These are phyloP conservation scores for Epichloe glyceriae DNA, from an alignment of 2,329 filamentous ascomycete genomes.

Conservation along the genomic window DNA sequence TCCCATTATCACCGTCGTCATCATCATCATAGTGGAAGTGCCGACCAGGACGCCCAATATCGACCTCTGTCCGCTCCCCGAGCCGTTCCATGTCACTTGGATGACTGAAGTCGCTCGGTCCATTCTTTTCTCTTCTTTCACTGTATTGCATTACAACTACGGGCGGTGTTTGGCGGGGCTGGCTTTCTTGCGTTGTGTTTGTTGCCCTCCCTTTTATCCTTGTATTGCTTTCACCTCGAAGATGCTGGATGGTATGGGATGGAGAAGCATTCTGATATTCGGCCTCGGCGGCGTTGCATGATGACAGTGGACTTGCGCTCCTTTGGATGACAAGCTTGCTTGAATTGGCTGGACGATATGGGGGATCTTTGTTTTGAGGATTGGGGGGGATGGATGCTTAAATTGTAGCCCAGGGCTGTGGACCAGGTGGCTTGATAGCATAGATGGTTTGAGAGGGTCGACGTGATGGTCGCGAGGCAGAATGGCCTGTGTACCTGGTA, in stretches of 20 bases:
- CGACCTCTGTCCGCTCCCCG: background rate
- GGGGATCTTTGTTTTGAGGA: too few relatives aligned
- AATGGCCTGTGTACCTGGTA: too few relatives aligned
- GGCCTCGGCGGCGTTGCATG: background rate
- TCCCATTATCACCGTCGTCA: background rate
- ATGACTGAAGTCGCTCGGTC: background rate
- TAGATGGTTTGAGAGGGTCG: too few relatives aligned
- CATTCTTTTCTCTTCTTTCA: background rate
- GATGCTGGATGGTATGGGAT: background rate
- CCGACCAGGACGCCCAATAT: background rate
- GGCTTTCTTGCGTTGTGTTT: background rate
- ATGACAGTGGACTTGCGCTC: background rate
- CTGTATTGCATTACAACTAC: constrained; percentile 1
- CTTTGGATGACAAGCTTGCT: background rate
- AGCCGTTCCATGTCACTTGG: background rate
- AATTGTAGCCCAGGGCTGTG: background rate
- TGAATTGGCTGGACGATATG: background rate
- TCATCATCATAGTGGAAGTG: background rate
- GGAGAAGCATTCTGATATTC: background rate
- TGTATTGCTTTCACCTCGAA: background rate
- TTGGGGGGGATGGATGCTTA: background rate
- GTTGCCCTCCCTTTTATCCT: background rate
- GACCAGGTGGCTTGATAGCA: too few relatives aligned
- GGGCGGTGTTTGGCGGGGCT: constrained; percentile 4
- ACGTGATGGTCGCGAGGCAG: too few relatives aligned